phyloP scores from a whole-genome alignment of 2,329 filamentous ascomycete genomes.

The Verticillium dahliae region DNA sequence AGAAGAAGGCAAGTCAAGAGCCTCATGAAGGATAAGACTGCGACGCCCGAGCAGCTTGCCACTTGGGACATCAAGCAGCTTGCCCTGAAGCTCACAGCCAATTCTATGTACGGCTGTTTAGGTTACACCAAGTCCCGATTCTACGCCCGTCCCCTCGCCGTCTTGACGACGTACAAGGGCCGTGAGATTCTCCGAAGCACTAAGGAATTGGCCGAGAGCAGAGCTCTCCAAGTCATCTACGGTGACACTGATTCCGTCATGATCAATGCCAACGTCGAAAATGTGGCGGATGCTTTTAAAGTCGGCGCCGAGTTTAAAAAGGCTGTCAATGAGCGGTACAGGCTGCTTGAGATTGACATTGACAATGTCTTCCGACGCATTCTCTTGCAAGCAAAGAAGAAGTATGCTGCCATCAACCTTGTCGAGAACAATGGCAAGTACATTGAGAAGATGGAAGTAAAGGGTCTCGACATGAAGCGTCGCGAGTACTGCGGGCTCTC shows the following conservation, averaged over 20 bases:
- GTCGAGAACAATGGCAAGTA: constrained; percentile 84
- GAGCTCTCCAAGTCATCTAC: constrained; percentile 90
- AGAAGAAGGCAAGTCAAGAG: constrained; percentile 89
- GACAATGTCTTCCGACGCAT: constrained; percentile 95
- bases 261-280: constrained; percentile 98
- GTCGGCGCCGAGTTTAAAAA: constrained; percentile 94
- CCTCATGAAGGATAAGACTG: constrained; percentile 90
- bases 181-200: constrained; percentile 95
- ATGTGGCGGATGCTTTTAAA: constrained; percentile 80
- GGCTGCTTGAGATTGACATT: constrained; percentile 91
- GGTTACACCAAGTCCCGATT: constrained; percentile 96
- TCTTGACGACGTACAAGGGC: constrained; percentile 94
- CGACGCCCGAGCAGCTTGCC: constrained; percentile 77
- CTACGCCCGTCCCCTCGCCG: constrained; percentile 88
- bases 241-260: constrained; percentile 99
- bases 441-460: constrained; percentile 92
- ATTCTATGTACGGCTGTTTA: constrained; percentile 99
- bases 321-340: constrained; percentile 89
- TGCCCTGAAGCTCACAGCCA: constrained; percentile 93
- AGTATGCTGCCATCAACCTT: constrained; percentile 95
- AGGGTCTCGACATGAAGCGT: constrained; percentile 95
- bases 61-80: constrained; percentile 98
- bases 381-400: constrained; percentile 95
- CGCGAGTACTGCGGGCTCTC: constrained; percentile 94
- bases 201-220: constrained; percentile 89